phyloP scores from a whole-genome alignment of 306 rosid species.

The Hylodesmum podocarpum region DNA sequence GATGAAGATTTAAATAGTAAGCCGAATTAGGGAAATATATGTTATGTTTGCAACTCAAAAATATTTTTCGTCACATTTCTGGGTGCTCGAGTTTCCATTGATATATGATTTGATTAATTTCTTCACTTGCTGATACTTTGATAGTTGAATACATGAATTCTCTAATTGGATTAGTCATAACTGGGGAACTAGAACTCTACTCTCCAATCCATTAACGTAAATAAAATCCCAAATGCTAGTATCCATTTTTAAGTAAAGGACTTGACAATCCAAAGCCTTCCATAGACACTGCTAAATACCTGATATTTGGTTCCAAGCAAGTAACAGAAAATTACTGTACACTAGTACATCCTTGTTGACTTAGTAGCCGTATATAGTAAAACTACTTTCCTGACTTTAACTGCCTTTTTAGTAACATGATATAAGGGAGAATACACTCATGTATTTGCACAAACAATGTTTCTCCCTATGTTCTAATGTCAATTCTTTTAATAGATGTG shows the following conservation, averaged over 20 bases:
- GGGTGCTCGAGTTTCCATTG: slow-evolving; percentile 17
- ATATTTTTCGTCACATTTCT: neutral
- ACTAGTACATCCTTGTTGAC: neutral
- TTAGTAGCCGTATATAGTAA: slow-evolving; percentile 12
- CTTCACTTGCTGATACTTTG: neutral
- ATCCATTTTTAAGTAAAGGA: neutral
- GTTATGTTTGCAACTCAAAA: slow-evolving; percentile 1
- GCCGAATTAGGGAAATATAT: neutral
- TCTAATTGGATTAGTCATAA: neutral
- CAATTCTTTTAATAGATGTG: slow-evolving; percentile 9
- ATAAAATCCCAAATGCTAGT: neutral
- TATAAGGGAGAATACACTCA: slow-evolving; percentile 8
- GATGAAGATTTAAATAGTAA: slow-evolving; percentile 10
- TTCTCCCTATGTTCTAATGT: slow-evolving; percentile 19
- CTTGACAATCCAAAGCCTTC: slow-evolving; percentile 8
- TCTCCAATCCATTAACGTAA: neutral
- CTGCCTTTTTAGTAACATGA: neutral
- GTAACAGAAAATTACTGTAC: neutral
- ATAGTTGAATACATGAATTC: neutral
- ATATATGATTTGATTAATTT: no score
- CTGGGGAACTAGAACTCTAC: neutral
- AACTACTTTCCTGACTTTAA: neutral
- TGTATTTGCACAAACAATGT: slow-evolving; percentile 2
- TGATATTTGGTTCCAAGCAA: neutral
- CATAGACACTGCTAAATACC: neutral